These are phyloP conservation scores for Pseudotulostoma volvatum DNA, from an alignment of 495 filamentous ascomycete species.

Conservation along the genomic window DNA sequence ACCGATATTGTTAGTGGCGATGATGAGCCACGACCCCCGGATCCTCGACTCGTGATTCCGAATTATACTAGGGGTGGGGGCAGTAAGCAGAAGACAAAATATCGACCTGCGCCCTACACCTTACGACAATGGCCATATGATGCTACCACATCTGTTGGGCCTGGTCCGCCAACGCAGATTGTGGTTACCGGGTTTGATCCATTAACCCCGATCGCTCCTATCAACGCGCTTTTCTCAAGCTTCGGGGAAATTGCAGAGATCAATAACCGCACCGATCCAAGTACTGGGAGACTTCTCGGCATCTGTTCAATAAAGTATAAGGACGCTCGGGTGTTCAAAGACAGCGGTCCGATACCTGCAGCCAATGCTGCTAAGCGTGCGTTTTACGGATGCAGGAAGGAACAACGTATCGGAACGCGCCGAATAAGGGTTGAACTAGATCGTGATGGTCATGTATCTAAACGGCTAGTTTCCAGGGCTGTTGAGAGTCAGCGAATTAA, in stretches of 20 bases:
- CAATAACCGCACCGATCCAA: slow-evolving; percentile 80
- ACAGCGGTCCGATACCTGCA: slow-evolving; percentile 39
- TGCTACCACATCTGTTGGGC: slow-evolving; percentile 61
- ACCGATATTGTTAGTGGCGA: slow-evolving; percentile 47
- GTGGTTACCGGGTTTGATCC: slow-evolving; percentile 91
- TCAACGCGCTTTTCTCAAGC: slow-evolving; percentile 64
- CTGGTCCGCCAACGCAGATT: slow-evolving; percentile 75
- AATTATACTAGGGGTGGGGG: slow-evolving; percentile 38
- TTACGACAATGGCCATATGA: slow-evolving; percentile 67
- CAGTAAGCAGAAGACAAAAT: slow-evolving; percentile 55
- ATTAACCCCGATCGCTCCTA: slow-evolving; percentile 58
- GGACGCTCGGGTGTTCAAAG: slow-evolving; percentile 44
- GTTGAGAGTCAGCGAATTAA: slow-evolving; percentile 47
- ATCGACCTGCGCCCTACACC: slow-evolving; percentile 62
- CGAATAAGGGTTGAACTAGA: slow-evolving; percentile 71
- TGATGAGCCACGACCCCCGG: slow-evolving; percentile 52
- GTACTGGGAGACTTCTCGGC: slow-evolving; percentile 81
- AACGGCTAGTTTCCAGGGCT: slow-evolving; percentile 50
- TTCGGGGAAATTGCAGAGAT: slow-evolving; percentile 83
- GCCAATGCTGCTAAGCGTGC: slow-evolving; percentile 64
- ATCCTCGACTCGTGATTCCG: slow-evolving; percentile 57
- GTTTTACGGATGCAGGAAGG: slow-evolving; percentile 38
- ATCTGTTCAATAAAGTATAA: slow-evolving; percentile 82
- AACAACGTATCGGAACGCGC: slow-evolving; percentile 57
- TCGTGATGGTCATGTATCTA: slow-evolving; percentile 66